phyloP scores from a whole-genome alignment of 352 stramenopile species.

The Phytophthora citrophthora region DNA sequence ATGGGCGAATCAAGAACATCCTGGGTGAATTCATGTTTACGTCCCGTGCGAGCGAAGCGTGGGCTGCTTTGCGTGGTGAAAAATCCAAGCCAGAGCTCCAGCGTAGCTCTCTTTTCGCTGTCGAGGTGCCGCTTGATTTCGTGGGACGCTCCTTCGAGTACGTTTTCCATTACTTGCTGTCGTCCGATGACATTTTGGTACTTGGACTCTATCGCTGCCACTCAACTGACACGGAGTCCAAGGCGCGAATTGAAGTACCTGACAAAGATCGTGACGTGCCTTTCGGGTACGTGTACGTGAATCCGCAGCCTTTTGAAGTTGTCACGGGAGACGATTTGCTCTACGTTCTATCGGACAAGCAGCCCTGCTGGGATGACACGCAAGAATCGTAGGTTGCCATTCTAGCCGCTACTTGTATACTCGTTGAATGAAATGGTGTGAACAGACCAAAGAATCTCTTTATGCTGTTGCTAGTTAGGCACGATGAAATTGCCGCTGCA shows the following conservation, averaged over 20 bases:
- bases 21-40: slow-evolving; percentile 88
- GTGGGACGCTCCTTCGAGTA: slow-evolving; percentile 84
- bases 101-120: slow-evolving; percentile 80
- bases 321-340: slow-evolving; percentile 84
- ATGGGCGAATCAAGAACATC: slow-evolving; percentile 88
- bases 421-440: not conserved
- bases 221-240: slow-evolving; percentile 22
- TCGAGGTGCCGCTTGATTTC: slow-evolving; percentile 85
- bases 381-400: slow-evolving; percentile 10
- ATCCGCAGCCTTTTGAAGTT: slow-evolving; percentile 75
- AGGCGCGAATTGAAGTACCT: slow-evolving; percentile 58
- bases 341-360: slow-evolving; percentile 84
- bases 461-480: slow-evolving; percentile 9
- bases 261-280: slow-evolving; percentile 74
- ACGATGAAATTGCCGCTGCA: slow-evolving; percentile 42
- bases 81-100: slow-evolving; percentile 50
- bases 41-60: slow-evolving; percentile 63
- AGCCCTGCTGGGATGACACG: slow-evolving; percentile 66
- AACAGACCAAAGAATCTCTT: too few species aligned
- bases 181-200: slow-evolving; percentile 79
- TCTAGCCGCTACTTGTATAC: not conserved
- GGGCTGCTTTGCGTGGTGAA: slow-evolving; percentile 39
- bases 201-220: slow-evolving; percentile 82
- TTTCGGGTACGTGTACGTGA: slow-evolving; percentile 88
- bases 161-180: slow-evolving; percentile 84